Percentiles rank a stretch among this genome's conserved stretches.
These are phyloP conservation scores for Podaxis mareebaensis DNA, from an alignment of 768 basidiomycete species.

Conservation along the genomic window DNA sequence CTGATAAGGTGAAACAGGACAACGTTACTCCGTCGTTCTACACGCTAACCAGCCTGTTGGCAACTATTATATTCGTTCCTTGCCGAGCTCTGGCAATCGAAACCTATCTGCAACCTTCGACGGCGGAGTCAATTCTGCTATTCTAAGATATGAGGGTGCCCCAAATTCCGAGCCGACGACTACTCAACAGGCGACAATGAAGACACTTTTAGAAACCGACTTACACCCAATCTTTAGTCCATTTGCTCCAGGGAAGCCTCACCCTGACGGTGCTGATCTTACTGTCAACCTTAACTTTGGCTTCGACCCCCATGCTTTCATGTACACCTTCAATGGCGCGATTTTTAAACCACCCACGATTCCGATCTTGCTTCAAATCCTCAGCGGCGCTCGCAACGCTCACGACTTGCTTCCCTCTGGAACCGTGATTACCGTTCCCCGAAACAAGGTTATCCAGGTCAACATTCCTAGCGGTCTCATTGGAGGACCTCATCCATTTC, in stretches of 20 bases:
- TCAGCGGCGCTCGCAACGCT: slow-evolving; percentile 41
- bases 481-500: slow-evolving; percentile 39
- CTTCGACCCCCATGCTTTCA: slow-evolving; percentile 14
- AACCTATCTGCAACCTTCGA: slow-evolving; percentile 27
- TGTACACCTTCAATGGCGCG: slow-evolving; percentile 18
- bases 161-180: slow-evolving; percentile 39
- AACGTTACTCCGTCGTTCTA: slow-evolving; percentile 44
- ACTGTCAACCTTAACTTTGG: slow-evolving; percentile 23
- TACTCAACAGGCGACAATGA: slow-evolving; percentile 18
- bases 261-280: slow-evolving; percentile 23
- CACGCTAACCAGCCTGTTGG: slow-evolving; percentile 39
- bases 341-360: slow-evolving; percentile 30
- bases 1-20: slow-evolving; percentile 31
- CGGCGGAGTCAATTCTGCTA: slow-evolving; percentile 43
- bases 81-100: slow-evolving; percentile 24
- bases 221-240: slow-evolving; percentile 23
- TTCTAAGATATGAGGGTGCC: slow-evolving; percentile 49
- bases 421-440: slow-evolving; percentile 42
- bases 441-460: slow-evolving; percentile 50
- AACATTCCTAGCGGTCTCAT: slow-evolving; percentile 36
- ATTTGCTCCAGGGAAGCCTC: slow-evolving; percentile 25
- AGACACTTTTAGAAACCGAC: slow-evolving; percentile 27
- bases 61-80: slow-evolving; percentile 57
- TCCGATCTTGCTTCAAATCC: slow-evolving; percentile 51
- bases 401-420: slow-evolving; percentile 43